Base-by-base conservation (phyloP, 768 basidiomycete species). In the Russula sp. region DNA sequence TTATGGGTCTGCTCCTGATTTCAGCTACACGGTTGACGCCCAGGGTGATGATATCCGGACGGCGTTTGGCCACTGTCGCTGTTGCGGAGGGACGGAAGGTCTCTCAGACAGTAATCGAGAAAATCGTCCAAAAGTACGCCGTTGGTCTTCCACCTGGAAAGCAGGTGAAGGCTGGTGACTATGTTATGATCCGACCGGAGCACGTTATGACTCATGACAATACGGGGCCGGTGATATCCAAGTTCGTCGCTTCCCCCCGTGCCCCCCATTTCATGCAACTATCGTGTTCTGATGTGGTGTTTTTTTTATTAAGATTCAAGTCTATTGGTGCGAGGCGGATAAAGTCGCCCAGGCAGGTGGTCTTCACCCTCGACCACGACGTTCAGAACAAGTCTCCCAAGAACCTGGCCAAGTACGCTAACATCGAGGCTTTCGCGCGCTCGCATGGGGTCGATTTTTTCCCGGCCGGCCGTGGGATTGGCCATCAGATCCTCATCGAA, bases 141-240 rank as follows among this genome's bases (percentile, higher is more conserved):
- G 91, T 98, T n/a, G 93, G 87, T 53, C 78, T 94, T 1, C 85
- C 92, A 2, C 74, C 79, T 56, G 88, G 87, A 47, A 91, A 88
- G 72, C 76, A 79, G 16, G 90, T 98, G 67, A 86, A 84, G 68
- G 91, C 94, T 41, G 97, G 96, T 14, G 97, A 99, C 85, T 98
- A 98, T 85, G 94, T 98, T 42, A 99, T 98, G 95, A 97, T 99
- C 75, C 84, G 85, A 45, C 97, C 97, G 25, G 88, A 98, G 72
- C 93, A 98, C 82, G 94, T 98, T 68, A 95, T 95, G 93, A 95
- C 92, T 10, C 93, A 95, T 66, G 97, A 99, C 70, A 98, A 98
- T 72, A 99, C 97, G 13, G 97, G 94, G 0, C 96, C 97, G 7
- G 95, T 99, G 65, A 96, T 99, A 63, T 87, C 90, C 71, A 99